Evolutionary conservation across 192 early-diverging fungal species (phyloP).

Genomic region (Phycomyces blakesleeanus): DNA sequence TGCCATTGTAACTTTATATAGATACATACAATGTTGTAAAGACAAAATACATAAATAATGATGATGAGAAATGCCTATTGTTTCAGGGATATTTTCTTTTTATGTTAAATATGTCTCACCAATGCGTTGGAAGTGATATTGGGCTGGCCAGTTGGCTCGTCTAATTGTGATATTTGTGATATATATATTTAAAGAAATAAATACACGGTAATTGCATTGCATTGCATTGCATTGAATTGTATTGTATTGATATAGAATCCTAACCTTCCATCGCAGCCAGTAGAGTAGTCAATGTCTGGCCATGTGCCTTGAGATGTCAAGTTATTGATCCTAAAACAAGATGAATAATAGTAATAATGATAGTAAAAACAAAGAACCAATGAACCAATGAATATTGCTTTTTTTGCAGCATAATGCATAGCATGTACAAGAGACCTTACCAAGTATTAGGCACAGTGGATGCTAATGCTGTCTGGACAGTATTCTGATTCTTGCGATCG

Average conservation of each 20-base stretch:
- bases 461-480: not conserved
- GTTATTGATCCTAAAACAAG: not conserved
- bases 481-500: not conserved
- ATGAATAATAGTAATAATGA: too few relatives aligned
- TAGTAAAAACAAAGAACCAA: not conserved
- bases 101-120: constrained; percentile 1
- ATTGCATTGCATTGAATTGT: too few relatives aligned
- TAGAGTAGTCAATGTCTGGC: constrained; percentile 27
- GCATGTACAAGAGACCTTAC: not conserved
- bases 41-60: too few relatives aligned
- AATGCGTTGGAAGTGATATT: constrained; percentile 16
- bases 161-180: not conserved
- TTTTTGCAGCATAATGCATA: too few relatives aligned
- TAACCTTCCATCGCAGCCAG: constrained; percentile 14
- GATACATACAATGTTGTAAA: too few relatives aligned
- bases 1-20: constrained; percentile 16
- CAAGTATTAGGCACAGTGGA: not conserved
- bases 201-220: too few relatives aligned
- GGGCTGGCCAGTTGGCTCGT: constrained; percentile 28
- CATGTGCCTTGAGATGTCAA: constrained; percentile 13
- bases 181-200: too few relatives aligned
- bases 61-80: not conserved
- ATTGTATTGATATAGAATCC: too few relatives aligned
- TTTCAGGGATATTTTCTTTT: not conserved
- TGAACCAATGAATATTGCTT: not conserved